Percentiles rank a stretch among this genome's conserved stretches.
Evolutionary conservation across 768 basidiomycete species (phyloP).

Genomic region (Tubosaeta sp.): DNA sequence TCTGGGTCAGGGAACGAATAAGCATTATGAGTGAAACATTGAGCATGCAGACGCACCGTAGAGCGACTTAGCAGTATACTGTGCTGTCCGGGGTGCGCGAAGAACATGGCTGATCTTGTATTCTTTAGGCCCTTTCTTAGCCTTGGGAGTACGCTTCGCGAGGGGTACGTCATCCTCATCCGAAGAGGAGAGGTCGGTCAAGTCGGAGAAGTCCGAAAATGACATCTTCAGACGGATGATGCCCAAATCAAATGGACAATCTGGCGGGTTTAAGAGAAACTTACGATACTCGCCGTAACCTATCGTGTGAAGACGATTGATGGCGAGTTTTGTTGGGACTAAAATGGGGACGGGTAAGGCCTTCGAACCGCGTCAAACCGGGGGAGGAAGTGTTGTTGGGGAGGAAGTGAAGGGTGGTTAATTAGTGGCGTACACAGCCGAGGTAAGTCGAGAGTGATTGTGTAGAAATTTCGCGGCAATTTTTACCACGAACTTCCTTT

Average conservation of each 20-base stretch:
- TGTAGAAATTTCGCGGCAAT: conserved; percentile 9
- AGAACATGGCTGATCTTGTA: conserved; percentile 32
- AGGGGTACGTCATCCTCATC: conserved; percentile 35
- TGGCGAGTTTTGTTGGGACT: background rate
- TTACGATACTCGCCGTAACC: background rate
- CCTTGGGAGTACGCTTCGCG: conserved; percentile 16
- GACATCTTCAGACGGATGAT: conserved; percentile 23
- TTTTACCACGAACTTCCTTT: conserved; percentile 19
- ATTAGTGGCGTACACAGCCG: background rate
- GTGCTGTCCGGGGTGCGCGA: conserved; percentile 35
- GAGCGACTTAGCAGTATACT: conserved; percentile 41
- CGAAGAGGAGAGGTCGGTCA: conserved; percentile 41
- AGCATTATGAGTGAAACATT: background rate
- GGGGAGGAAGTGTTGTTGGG: background rate
- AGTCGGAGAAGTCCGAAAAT: conserved; percentile 41
- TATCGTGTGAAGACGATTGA: background rate
- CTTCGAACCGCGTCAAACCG: background rate
- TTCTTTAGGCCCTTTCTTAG: conserved; percentile 26
- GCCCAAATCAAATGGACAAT: background rate
- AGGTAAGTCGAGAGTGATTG: background rate
- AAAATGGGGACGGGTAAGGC: background rate
- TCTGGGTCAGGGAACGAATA: conserved; percentile 30
- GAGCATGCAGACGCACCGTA: conserved; percentile 34
- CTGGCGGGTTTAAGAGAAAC: background rate
- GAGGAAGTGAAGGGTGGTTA: background rate